Evolutionary conservation across 1,284 basidiomycete genomes (phyloP).

Genomic region (Chalciporus sp.): DNA sequence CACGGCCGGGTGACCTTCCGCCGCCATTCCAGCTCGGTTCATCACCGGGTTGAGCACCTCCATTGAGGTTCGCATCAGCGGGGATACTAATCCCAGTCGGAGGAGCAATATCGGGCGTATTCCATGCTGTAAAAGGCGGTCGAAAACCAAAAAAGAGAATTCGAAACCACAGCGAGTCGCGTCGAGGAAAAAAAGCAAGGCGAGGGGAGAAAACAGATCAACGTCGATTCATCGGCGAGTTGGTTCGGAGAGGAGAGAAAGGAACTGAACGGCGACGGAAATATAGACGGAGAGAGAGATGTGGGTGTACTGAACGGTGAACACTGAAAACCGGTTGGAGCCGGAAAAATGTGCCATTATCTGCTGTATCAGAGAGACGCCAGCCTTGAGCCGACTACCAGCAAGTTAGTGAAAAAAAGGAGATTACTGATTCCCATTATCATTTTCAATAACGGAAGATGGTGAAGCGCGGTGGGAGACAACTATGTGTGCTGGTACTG

Average conservation of each 20-base stretch:
- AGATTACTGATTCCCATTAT: slow-evolving; percentile 25
- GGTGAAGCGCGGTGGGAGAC: slow-evolving; percentile 33
- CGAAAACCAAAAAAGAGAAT: slow-evolving; percentile 5
- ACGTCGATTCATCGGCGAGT: slow-evolving; percentile 35
- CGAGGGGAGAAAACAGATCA: slow-evolving; percentile 28
- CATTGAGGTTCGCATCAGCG: slow-evolving; percentile 54
- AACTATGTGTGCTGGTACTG: slow-evolving; percentile 32
- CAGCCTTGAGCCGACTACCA: slow-evolving; percentile 37
- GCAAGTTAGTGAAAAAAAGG: slow-evolving; percentile 10
- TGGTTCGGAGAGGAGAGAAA: slow-evolving; percentile 27
- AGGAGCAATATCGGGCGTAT: slow-evolving; percentile 75
- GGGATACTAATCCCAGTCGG: slow-evolving; percentile 73
- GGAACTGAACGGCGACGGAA: slow-evolving; percentile 11
- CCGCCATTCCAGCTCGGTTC: slow-evolving; percentile 46
- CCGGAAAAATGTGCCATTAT: slow-evolving; percentile 15
- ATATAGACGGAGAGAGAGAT: background rate
- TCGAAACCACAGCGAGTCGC: slow-evolving; percentile 10
- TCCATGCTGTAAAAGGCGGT: slow-evolving; percentile 59
- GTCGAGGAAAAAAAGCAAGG: slow-evolving; percentile 19
- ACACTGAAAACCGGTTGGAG: slow-evolving; percentile 6
- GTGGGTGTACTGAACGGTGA: slow-evolving; percentile 7
- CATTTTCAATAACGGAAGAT: slow-evolving; percentile 26
- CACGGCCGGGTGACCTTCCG: slow-evolving; percentile 51
- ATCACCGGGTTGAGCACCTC: slow-evolving; percentile 41
- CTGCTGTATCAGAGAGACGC: slow-evolving; percentile 19